These are phyloP conservation scores for Ceratocystiopsis brevicomis DNA, from an alignment of 2,329 filamentous ascomycete species.

Conservation along the genomic window DNA sequence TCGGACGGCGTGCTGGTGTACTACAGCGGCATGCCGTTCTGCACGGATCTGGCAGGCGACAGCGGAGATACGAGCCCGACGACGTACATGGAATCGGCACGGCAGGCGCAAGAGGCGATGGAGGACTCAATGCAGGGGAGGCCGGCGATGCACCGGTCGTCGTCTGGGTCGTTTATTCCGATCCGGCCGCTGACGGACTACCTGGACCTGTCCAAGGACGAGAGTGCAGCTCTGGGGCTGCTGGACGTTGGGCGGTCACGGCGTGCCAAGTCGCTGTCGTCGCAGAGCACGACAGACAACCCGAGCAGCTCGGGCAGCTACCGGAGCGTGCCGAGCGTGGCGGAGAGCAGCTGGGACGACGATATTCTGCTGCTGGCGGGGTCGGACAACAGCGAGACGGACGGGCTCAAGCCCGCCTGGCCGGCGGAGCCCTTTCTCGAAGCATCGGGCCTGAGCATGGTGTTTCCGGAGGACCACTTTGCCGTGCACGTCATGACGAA, in stretches of 20 bases:
- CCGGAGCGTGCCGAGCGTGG: not conserved
- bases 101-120: conserved; percentile 16
- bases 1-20: conserved; percentile 65
- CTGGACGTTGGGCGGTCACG: not conserved
- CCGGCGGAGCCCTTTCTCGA: conserved; percentile 30
- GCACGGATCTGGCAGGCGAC: conserved; percentile 60
- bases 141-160: conserved; percentile 19
- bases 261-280: too few relatives aligned
- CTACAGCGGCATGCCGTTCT: conserved; percentile 64
- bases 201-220: conserved; percentile 5
- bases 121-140: conserved; percentile 7
- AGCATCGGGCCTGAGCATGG: conserved; percentile 38
- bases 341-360: too few relatives aligned
- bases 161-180: conserved; percentile 31
- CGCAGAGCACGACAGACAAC: not conserved
- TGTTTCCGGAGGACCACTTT: conserved; percentile 46
- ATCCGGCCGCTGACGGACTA: conserved; percentile 31
- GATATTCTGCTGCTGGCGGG: too few relatives aligned
- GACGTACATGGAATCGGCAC: conserved; percentile 29
- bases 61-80: conserved; percentile 24
- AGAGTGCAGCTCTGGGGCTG: conserved; percentile 3
- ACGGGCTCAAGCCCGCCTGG: not conserved
- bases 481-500: conserved; percentile 33
- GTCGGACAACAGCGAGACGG: conserved; percentile 7
- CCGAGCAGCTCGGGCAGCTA: conserved; percentile 2